Percentiles rank a stretch among this genome's conserved stretches.
Conservation (phyloP, 1,284 basidiomycete species). For the Peniophora sp. region DNA sequence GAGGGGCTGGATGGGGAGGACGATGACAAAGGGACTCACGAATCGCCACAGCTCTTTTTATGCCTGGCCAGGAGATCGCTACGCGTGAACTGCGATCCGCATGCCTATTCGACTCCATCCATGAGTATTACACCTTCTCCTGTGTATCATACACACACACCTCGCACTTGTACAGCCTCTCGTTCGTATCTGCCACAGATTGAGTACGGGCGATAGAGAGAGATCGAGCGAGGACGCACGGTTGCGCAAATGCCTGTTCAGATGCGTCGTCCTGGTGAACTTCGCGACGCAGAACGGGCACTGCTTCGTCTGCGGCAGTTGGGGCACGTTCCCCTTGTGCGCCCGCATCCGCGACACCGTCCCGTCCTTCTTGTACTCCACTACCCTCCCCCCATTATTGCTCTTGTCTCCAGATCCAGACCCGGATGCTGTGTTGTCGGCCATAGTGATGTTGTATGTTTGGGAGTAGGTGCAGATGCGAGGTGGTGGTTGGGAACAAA, state of each 20-base stretch:
- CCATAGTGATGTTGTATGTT: too few species aligned
- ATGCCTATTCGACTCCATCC: conserved; percentile 26
- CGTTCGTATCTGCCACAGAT: conserved; percentile 11
- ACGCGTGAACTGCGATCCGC: conserved; percentile 47
- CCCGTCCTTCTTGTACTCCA: conserved; percentile 15
- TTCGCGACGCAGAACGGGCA: conserved; percentile 49
- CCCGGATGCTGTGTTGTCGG: too few species aligned
- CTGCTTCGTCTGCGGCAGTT: conserved; percentile 38
- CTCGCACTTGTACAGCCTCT: conserved; percentile 12
- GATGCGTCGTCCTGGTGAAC: conserved; percentile 49
- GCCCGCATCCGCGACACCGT: conserved; percentile 22
- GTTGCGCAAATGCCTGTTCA: conserved; percentile 43
- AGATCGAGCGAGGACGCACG: conserved; percentile 15
- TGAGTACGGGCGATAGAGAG: not conserved
- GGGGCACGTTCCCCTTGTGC: conserved; percentile 26
- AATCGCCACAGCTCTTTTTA: conserved; percentile 47
- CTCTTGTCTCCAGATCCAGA: too few species aligned
- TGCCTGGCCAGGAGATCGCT: conserved; percentile 52
- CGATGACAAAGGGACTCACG: conserved; percentile 27
- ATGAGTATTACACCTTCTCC: too few species aligned
- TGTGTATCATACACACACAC: conserved; percentile 4
- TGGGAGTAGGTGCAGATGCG: too few species aligned
- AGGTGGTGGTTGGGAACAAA: too few species aligned
- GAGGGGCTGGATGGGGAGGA: not conserved
- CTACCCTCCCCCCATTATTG: not conserved